These are phyloP conservation scores for Xylaria sp. DNA, from an alignment of 2,329 filamentous ascomycete species.

Conservation along the genomic window DNA sequence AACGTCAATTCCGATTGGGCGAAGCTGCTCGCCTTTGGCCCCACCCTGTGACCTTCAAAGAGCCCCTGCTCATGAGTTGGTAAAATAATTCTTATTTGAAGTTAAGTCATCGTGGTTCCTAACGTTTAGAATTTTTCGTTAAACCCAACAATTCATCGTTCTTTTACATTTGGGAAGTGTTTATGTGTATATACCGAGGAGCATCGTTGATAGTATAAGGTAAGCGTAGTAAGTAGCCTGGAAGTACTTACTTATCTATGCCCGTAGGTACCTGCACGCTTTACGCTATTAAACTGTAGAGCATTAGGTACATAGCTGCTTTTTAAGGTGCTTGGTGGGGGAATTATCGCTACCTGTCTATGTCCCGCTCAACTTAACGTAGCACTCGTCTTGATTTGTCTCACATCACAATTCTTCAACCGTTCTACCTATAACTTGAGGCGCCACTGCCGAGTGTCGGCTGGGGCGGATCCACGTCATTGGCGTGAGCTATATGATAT, in stretches of 20 bases:
- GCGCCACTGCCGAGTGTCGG: conserved; percentile 17
- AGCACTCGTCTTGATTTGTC: conserved; percentile 1
- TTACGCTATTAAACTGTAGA: not conserved
- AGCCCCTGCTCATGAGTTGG: no score
- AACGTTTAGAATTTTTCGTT: no score
- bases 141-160: no score
- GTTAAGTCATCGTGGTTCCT: no score
- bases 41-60: conserved; percentile 26
- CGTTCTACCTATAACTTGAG: conserved; percentile 2
- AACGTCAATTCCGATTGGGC: conserved; percentile 50
- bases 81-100: no score
- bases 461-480: not conserved
- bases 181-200: not conserved
- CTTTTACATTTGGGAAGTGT: not conserved
- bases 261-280: not conserved
- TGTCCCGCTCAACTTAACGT: conserved; percentile 19
- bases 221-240: not conserved
- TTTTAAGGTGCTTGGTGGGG: conserved; percentile 5
- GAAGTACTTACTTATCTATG: not conserved
- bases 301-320: not conserved
- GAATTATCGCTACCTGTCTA: conserved; percentile 7
- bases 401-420: conserved; percentile 8
- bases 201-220: not conserved
- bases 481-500: conserved; percentile 3
- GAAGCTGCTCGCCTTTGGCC: conserved; percentile 42